phyloP scores from a whole-genome alignment of 306 rosid species.

The Pyrus betulifolia region DNA sequence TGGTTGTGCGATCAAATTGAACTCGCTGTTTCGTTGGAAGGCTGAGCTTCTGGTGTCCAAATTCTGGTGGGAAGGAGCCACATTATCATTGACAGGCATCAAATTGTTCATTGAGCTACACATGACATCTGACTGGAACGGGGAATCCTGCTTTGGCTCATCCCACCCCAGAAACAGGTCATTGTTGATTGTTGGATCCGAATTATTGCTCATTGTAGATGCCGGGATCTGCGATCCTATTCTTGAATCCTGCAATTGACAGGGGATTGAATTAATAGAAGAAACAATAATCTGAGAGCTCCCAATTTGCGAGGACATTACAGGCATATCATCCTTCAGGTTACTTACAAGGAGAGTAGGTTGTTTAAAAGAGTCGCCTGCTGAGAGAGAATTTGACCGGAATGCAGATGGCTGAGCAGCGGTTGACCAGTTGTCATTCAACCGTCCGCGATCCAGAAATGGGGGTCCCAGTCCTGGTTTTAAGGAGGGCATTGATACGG shows the following conservation, averaged over 20 bases:
- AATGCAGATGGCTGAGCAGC: slow-evolving; percentile 50
- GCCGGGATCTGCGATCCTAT: slow-evolving; percentile 37
- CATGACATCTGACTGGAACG: slow-evolving; percentile 36
- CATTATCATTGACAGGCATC: slow-evolving; percentile 39
- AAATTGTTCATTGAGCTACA: slow-evolving; percentile 42
- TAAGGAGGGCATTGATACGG: slow-evolving; percentile 36
- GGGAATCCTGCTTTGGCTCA: slow-evolving; percentile 40
- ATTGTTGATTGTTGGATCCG: slow-evolving; percentile 29
- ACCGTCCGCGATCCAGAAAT: slow-evolving; percentile 45
- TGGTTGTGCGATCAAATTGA: slow-evolving; percentile 9
- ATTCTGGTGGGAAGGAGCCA: slow-evolving; percentile 34
- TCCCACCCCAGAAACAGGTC: slow-evolving; percentile 57
- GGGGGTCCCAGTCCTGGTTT: slow-evolving; percentile 41
- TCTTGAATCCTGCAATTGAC: slow-evolving; percentile 36
- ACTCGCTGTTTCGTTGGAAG: slow-evolving; percentile 39
- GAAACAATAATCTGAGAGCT: slow-evolving; percentile 33
- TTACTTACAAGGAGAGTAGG: slow-evolving; percentile 22
- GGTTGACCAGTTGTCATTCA: slow-evolving; percentile 50
- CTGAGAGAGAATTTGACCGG: slow-evolving; percentile 39
- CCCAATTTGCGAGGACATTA: slow-evolving; percentile 33
- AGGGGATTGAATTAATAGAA: slow-evolving; percentile 34
- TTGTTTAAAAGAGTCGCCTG: slow-evolving; percentile 36
- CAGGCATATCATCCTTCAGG: slow-evolving; percentile 32
- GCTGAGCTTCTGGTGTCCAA: slow-evolving; percentile 23
- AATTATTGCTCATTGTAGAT: slow-evolving; percentile 20